These are phyloP conservation scores for Fraxinus floribunda DNA, from an alignment of 305 asterid species.

Conservation along the genomic window DNA sequence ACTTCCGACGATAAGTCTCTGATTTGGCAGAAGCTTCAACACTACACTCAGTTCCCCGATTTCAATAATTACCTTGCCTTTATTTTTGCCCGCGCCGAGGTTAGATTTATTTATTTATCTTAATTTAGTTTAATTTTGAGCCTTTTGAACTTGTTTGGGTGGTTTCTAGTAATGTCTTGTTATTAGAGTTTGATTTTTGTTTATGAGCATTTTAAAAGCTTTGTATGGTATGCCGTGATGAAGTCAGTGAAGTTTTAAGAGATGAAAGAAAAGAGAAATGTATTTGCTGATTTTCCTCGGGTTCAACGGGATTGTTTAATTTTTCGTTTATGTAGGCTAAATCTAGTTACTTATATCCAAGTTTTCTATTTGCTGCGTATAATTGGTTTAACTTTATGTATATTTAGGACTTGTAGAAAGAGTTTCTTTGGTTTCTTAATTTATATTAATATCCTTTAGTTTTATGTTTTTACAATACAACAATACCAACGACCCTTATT, in stretches of 20 bases:
- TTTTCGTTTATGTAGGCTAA: not conserved
- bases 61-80: conserved; percentile 93
- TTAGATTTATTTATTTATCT: conserved; percentile 3
- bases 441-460: not conserved
- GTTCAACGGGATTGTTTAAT: not conserved
- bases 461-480: not conserved
- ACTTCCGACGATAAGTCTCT: conserved; percentile 72
- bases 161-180: not conserved
- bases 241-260: not conserved
- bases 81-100: conserved; percentile 82
- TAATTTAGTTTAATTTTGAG: not conserved
- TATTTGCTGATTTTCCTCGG: not conserved
- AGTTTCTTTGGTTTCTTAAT: not conserved
- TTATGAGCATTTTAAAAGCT: not conserved
- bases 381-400: not conserved
- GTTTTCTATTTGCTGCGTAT: not conserved
- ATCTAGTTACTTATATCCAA: not conserved
- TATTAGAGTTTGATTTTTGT: not conserved
- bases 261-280: not conserved
- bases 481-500: not conserved
- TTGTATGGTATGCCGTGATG: not conserved
- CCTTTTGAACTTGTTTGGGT: not conserved
- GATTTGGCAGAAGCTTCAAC: conserved; percentile 85
- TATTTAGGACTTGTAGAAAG: not conserved
- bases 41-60: conserved; percentile 91